Conservation (phyloP, 805 yeast species). For the Lipomyces kockii region DNA sequence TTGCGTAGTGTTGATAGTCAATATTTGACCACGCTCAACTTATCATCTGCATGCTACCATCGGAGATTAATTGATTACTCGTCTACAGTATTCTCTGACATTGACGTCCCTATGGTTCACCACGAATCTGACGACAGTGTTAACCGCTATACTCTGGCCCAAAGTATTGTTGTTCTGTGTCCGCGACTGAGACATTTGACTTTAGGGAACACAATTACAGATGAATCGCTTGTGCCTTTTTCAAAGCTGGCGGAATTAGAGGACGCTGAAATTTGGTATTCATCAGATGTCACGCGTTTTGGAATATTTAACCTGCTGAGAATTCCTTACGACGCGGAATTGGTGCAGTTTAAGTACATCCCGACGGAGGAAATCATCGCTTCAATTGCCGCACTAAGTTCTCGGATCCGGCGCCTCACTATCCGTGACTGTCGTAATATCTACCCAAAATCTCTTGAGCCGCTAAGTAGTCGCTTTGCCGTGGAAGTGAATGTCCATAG, state of each 20-base stretch:
- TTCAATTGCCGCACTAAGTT: neutral
- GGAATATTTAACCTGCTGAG: conserved; percentile 21
- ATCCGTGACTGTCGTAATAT: conserved; percentile 26
- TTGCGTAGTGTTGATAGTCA: conserved; percentile 8
- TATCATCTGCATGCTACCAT: conserved; percentile 25
- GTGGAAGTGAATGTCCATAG: conserved; percentile 12
- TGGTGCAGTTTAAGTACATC: neutral
- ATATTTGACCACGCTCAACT: conserved; percentile 9
- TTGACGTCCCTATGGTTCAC: conserved; percentile 9
- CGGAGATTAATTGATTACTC: conserved; percentile 20
- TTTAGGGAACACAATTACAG: conserved; percentile 26
- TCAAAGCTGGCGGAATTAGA: conserved; percentile 9
- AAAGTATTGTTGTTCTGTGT: conserved; percentile 17
- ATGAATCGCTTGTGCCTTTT: conserved; percentile 15
- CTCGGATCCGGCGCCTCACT: conserved; percentile 7
- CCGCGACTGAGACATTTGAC: conserved; percentile 12
- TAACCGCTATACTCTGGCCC: conserved; percentile 11
- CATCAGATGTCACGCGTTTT: conserved; percentile 22
- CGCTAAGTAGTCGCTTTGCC: conserved; percentile 7
- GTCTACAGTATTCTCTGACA: conserved; percentile 11
- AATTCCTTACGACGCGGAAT: conserved; percentile 9
- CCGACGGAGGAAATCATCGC: conserved; percentile 16
- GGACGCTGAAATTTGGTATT: conserved; percentile 5
- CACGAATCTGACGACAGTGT: neutral
- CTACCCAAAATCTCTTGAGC: conserved; percentile 13